Percentiles rank a stretch among this genome's conserved stretches.
phyloP scores from a whole-genome alignment of 805 yeast species.

The Candida caryicola region DNA sequence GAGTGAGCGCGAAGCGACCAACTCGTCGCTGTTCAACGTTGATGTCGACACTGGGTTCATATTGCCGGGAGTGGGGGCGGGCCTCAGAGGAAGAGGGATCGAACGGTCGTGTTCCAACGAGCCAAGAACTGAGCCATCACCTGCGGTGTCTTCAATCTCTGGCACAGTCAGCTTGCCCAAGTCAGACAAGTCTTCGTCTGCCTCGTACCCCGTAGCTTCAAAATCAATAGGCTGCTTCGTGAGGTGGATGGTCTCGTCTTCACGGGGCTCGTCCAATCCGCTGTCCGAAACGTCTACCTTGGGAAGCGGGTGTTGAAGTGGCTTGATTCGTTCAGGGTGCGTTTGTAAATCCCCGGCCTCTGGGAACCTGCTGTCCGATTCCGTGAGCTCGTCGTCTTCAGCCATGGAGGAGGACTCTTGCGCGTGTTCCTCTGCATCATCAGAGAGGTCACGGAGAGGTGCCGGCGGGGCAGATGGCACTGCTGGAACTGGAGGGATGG shows the following conservation, averaged over 20 bases:
- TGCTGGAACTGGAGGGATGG: slow-evolving; percentile 3
- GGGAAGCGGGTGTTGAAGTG: slow-evolving; percentile 6
- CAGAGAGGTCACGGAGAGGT: not conserved
- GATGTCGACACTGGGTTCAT: slow-evolving; percentile 5
- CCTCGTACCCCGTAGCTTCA: slow-evolving; percentile 62
- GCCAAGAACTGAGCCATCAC: too few relatives aligned
- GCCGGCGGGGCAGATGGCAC: not conserved
- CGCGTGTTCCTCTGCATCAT: not conserved
- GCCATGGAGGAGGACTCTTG: slow-evolving; percentile 13
- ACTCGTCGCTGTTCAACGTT: slow-evolving; percentile 4
- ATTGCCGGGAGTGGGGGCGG: slow-evolving; percentile 7
- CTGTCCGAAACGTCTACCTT: slow-evolving; percentile 12
- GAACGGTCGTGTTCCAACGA: too few relatives aligned
- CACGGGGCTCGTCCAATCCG: slow-evolving; percentile 7
- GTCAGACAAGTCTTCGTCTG: slow-evolving; percentile 54
- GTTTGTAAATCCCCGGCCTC: slow-evolving; percentile 11
- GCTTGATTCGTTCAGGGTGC: slow-evolving; percentile 7
- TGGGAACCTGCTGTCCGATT: slow-evolving; percentile 14
- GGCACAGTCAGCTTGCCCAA: slow-evolving; percentile 8
- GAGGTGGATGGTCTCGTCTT: slow-evolving; percentile 14
- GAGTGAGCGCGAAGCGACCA: slow-evolving; percentile 6
- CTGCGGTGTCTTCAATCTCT: not conserved
- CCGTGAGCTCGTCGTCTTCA: slow-evolving; percentile 24
- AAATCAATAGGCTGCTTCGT: slow-evolving; percentile 15
- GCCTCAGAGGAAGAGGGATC: slow-evolving; percentile 4